Conservation (phyloP, 2,329 filamentous ascomycete genomes). For the Penicillium hesseltinei region DNA sequence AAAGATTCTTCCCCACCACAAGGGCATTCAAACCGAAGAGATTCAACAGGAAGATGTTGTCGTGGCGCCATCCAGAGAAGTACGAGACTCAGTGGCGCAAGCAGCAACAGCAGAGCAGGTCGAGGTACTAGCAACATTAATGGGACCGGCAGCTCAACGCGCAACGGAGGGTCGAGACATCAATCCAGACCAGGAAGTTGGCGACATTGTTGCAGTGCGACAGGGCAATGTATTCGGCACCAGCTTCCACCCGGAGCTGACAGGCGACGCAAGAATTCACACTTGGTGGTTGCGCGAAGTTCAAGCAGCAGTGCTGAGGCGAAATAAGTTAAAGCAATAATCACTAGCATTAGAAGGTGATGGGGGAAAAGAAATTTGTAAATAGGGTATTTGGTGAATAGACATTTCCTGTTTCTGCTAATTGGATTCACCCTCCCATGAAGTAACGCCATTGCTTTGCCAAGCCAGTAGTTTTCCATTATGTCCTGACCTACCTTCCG, state of each 20-base stretch:
- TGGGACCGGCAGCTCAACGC: conserved; percentile 51
- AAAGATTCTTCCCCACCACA: conserved; percentile 60
- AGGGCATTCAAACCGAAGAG: conserved; percentile 54
- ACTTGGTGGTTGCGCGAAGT: conserved; percentile 87
- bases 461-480: conserved; percentile 22
- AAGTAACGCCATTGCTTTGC: conserved; percentile 35
- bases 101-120: conserved; percentile 50
- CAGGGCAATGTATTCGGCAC: conserved; percentile 93
- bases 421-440: conserved; percentile 30
- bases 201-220: conserved; percentile 82
- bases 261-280: conserved; percentile 82
- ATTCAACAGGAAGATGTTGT: conserved; percentile 50
- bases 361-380: conserved; percentile 19
- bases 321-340: conserved; percentile 24
- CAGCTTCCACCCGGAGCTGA: conserved; percentile 94
- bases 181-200: conserved; percentile 42
- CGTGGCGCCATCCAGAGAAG: conserved; percentile 55
- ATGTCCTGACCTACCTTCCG: conserved; percentile 46
- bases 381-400: conserved; percentile 30
- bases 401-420: conserved; percentile 30
- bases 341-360: conserved; percentile 13
- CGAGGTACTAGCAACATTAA: conserved; percentile 58
- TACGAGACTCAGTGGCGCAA: conserved; percentile 46
- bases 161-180: conserved; percentile 45
- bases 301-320: conserved; percentile 40